Evolutionary conservation across 345 rosid genomes (phyloP).

Genomic region (Citropsis articulata): DNA sequence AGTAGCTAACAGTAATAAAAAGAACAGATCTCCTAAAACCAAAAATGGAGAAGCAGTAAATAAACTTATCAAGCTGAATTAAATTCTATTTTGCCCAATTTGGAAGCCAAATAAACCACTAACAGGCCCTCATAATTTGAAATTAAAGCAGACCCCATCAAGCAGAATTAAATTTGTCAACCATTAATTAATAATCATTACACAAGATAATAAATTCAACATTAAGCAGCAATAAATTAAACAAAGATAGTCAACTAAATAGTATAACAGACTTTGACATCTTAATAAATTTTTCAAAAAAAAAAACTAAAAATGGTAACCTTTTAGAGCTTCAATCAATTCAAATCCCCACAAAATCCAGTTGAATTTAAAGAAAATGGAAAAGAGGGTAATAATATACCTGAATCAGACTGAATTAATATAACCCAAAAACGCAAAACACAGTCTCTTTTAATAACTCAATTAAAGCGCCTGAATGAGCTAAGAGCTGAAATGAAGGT

Average conservation of each 20-base stretch:
- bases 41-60: neutral
- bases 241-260: constrained; percentile 1
- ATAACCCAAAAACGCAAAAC: neutral
- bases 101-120: constrained; percentile 15
- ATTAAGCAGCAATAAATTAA: neutral
- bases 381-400: constrained; percentile 16
- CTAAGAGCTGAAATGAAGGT: constrained; percentile 27
- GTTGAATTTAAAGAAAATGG: neutral
- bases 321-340: neutral
- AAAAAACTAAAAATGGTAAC: constrained; percentile 6
- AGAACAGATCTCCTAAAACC: neutral
- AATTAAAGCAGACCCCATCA: neutral
- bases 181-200: constrained; percentile 9
- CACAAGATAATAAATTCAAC: neutral
- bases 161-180: neutral
- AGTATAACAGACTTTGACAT: neutral
- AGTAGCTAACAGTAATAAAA: neutral
- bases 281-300: neutral
- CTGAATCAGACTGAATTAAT: constrained; percentile 33
- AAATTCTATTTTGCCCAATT: neutral
- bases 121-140: neutral
- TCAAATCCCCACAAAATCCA: constrained; percentile 12
- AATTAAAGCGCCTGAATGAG: constrained; percentile 33
- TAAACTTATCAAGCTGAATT: neutral
- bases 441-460: constrained; percentile 17